These are phyloP conservation scores for Globisporangium emineosum DNA, from an alignment of 352 stramenopile species.

Conservation along the genomic window DNA sequence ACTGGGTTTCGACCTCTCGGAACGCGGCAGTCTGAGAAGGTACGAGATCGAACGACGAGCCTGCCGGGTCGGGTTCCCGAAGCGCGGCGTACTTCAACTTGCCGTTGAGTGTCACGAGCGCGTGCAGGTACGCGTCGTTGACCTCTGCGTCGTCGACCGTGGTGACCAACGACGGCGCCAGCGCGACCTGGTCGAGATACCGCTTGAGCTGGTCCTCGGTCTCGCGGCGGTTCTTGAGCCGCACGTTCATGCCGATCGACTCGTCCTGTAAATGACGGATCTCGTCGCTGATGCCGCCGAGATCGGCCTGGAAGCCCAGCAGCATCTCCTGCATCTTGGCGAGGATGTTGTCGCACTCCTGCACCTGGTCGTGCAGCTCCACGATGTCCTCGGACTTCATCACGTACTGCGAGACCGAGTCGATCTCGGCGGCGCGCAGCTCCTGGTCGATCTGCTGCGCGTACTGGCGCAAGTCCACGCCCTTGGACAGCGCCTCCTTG, in stretches of 20 bases:
- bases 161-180: conserved; percentile 92
- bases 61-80: conserved; percentile 47
- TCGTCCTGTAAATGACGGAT: conserved; percentile 97
- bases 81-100: conserved; percentile 90
- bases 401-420: conserved; percentile 86
- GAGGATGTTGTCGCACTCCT: conserved; percentile 96
- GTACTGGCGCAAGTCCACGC: conserved; percentile 91
- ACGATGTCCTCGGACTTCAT: conserved; percentile 88
- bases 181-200: conserved; percentile 95
- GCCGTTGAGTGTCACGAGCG: conserved; percentile 91
- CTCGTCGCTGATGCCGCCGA: conserved; percentile 96
- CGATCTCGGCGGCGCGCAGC: conserved; percentile 79
- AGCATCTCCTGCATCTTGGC: conserved; percentile 97
- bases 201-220: conserved; percentile 92
- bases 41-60: conserved; percentile 84
- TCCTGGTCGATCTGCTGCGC: conserved; percentile 89
- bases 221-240: conserved; percentile 93
- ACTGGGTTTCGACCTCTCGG: conserved; percentile 90
- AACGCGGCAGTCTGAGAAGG: conserved; percentile 89
- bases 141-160: conserved; percentile 94
- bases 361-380: conserved; percentile 91
- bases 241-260: conserved; percentile 90
- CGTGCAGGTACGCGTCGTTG: conserved; percentile 92
- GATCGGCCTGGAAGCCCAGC: conserved; percentile 97
- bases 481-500: conserved; percentile 87